Percentiles rank a stretch among this genome's conserved stretches.
Conservation (phyloP, 257 asterid species). For the Penstemon barbatus region DNA sequence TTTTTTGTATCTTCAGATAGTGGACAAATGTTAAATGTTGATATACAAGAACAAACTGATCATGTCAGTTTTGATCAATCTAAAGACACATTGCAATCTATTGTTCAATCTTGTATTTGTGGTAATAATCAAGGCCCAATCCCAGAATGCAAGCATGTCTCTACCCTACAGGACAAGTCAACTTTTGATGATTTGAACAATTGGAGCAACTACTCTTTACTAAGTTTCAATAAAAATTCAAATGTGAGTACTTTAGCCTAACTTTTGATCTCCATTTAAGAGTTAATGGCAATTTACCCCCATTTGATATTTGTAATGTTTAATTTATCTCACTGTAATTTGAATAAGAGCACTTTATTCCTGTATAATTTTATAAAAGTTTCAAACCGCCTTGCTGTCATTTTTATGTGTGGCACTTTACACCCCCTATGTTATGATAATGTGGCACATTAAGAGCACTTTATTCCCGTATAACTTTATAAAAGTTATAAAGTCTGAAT, state of each 20-base stretch:
- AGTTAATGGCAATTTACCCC: too few species aligned
- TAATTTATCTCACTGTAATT: too few species aligned
- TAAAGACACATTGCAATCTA: conserved; percentile 37
- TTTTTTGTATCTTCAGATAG: neutral
- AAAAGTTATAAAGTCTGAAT: too few species aligned
- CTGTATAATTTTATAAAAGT: neutral
- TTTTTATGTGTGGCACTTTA: too few species aligned
- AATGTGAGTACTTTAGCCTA: conserved; percentile 17
- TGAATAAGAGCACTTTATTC: neutral
- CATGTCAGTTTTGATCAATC: conserved; percentile 16
- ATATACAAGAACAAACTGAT: conserved; percentile 1
- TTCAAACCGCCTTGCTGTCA: too few species aligned
- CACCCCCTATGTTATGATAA: too few species aligned
- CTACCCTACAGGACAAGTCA: neutral
- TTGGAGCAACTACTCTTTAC: neutral
- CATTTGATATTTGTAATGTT: neutral
- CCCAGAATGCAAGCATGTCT: conserved; percentile 24
- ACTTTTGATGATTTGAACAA: neutral
- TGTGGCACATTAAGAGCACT: too few species aligned
- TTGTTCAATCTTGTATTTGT: conserved; percentile 39
- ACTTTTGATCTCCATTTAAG: too few species aligned
- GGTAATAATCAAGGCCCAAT: conserved; percentile 9
- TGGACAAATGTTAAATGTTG: conserved; percentile 8
- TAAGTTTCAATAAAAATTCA: conserved; percentile 22
- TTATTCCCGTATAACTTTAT: too few species aligned